Evolutionary conservation across 2,329 filamentous ascomycete species (phyloP), one percentile per base, ranked within the genome.

Genomic region (Fusarium sp.): DNA sequence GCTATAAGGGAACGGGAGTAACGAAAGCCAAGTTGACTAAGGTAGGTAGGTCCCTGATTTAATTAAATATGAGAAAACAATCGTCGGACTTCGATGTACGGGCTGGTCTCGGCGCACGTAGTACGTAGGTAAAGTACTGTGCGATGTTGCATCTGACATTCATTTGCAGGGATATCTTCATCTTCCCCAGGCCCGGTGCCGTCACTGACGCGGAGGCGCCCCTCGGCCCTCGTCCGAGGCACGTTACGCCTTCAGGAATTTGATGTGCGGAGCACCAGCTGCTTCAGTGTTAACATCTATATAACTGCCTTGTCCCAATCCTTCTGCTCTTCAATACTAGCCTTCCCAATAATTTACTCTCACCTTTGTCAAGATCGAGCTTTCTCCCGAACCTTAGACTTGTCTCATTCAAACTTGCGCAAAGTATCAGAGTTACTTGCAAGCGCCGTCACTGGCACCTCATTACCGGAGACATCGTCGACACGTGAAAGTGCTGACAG

Each of bases 401-500:
- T 12, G 28, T 33, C 28, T 57, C 21, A n/a, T 50, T 30, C 19
- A 53, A 46, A 42, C 47, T 40, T 23, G 46, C 50, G 46, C 54
- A 69, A 49, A 44, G 63, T 54, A 58, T 47, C 59, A 54, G 59
- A 66, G n/a, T 53, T 54, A 53, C 63, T 56, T 49, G 63, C 43
- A 63, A 49, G 46, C 60, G 50, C 50, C 60, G 19, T 62, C 61
- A 60, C 62, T 71, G 59, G 57, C 43, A 65, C 65, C 54, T 65
- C 54, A 61, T 62, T 65, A 67, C 62, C 66, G 38, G 62, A 54
- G 52, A 63, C 62, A 63, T 56, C 58, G 59, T 73, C 80, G 79
- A 80, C 80, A 81, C 78, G 80, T 81, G 80, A 81, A 81, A 81
- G 76, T 73, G 61, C 44, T 25, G 25, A 49, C 28, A 59, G 53